phyloP scores from a whole-genome alignment of 2,329 filamentous ascomycete genomes.

The Blastomyces gilchristii region DNA sequence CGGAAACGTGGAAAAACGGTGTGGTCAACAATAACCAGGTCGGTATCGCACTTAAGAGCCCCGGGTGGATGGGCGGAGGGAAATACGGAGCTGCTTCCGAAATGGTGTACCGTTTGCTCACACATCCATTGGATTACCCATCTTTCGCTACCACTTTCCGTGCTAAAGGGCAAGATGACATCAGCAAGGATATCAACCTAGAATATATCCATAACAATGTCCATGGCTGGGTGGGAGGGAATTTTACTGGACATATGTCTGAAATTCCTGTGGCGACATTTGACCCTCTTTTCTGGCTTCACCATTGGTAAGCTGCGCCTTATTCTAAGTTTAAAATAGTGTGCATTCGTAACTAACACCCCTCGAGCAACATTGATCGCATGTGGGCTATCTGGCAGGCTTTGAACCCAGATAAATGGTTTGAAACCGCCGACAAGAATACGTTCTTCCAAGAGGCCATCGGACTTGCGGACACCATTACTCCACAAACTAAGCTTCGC shows the following conservation, averaged over 20 bases:
- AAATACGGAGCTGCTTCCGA: slow-evolving; percentile 16
- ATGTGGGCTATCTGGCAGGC: slow-evolving; percentile 7
- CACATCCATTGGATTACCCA: slow-evolving; percentile 14
- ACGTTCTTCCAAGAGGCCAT: slow-evolving; percentile 7
- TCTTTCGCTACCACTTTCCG: slow-evolving; percentile 20
- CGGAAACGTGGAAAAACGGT: slow-evolving; percentile 15
- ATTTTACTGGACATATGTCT: slow-evolving; percentile 54
- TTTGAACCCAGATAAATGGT: slow-evolving; percentile 8
- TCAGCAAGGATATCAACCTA: slow-evolving; percentile 21
- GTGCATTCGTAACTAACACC: background rate
- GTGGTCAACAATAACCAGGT: slow-evolving; percentile 19
- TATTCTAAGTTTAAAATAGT: background rate
- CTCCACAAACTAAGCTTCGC: slow-evolving; percentile 3
- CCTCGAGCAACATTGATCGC: slow-evolving; percentile 5
- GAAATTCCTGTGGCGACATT: slow-evolving; percentile 66
- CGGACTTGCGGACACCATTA: slow-evolving; percentile 4
- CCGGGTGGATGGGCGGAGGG: slow-evolving; percentile 9
- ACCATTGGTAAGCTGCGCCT: slow-evolving; percentile 1
- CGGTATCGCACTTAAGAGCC: slow-evolving; percentile 14
- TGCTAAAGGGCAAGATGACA: slow-evolving; percentile 12
- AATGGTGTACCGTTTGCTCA: slow-evolving; percentile 17
- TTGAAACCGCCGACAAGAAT: slow-evolving; percentile 3
- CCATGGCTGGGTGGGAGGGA: slow-evolving; percentile 46
- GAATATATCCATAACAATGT: slow-evolving; percentile 39
- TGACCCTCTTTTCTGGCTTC: slow-evolving; percentile 44